phyloP scores from a whole-genome alignment of 1,284 basidiomycete genomes.

The Naganishia liquefaciens region DNA sequence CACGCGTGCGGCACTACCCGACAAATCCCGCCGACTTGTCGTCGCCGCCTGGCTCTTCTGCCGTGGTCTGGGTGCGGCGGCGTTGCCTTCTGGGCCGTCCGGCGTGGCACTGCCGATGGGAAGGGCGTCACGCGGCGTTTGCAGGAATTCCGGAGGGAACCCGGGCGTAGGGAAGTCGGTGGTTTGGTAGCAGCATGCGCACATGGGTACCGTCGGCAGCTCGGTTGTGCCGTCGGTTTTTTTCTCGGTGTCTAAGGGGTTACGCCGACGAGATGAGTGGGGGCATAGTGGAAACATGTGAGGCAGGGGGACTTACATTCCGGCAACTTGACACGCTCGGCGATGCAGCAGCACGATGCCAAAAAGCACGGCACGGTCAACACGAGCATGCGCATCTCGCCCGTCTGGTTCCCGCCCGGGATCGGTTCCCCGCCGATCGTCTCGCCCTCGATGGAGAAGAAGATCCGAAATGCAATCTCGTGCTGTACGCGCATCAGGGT shows the following conservation, averaged over 20 bases:
- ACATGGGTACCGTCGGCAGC: conserved; percentile 17
- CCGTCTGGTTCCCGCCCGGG: conserved; percentile 9
- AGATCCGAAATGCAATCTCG: conserved; percentile 14
- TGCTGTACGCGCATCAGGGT: conserved; percentile 27
- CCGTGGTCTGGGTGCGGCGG: background rate
- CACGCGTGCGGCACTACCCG: background rate
- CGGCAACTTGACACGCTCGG: conserved; percentile 24
- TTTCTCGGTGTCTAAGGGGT: conserved; percentile 10
- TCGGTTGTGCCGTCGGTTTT: conserved; percentile 3
- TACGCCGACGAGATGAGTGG: too few relatives aligned
- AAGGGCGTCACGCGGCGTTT: background rate
- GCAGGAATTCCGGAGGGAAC: conserved; percentile 22
- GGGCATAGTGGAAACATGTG: background rate
- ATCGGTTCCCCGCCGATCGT: conserved; percentile 20
- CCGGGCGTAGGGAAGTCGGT: conserved; percentile 14
- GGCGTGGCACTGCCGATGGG: background rate
- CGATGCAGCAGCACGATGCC: conserved; percentile 31
- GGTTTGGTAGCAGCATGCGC: conserved; percentile 28
- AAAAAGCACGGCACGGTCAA: conserved; percentile 18
- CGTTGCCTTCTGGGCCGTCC: background rate
- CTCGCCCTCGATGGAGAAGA: conserved; percentile 27
- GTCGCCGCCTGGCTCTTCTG: conserved; percentile 6
- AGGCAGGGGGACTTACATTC: conserved; percentile 14
- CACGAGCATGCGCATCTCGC: conserved; percentile 31
- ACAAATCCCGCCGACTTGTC: background rate